Evolutionary conservation across 2,329 filamentous ascomycete genomes (phyloP).

Genomic region (Pseudomassariella vexata): DNA sequence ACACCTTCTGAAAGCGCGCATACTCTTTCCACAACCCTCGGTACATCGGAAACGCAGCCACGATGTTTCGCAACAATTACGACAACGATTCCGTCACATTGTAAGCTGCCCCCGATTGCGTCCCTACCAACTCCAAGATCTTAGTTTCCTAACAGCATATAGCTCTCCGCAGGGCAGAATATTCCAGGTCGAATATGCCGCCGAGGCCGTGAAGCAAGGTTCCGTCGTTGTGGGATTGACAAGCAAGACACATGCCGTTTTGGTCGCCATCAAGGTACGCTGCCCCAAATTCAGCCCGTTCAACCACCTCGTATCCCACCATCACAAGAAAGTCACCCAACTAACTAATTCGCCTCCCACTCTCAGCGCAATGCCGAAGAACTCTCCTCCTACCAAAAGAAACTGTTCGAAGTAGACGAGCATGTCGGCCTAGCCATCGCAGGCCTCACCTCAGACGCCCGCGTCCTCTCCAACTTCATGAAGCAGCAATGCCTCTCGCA

Average conservation of each 20-base stretch:
- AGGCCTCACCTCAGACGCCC: slow-evolving; percentile 93
- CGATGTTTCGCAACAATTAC: slow-evolving; percentile 99
- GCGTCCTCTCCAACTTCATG: slow-evolving; percentile 99
- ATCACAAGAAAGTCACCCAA: not conserved
- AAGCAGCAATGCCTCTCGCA: slow-evolving; percentile 97
- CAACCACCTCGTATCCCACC: slow-evolving; percentile 2
- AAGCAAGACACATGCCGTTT: slow-evolving; percentile 95
- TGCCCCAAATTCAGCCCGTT: not conserved
- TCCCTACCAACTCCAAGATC: slow-evolving; percentile 8
- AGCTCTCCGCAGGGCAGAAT: slow-evolving; percentile 98
- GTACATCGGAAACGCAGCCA: no score
- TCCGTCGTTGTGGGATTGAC: slow-evolving; percentile 95
- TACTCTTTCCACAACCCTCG: no score
- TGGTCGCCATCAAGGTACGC: slow-evolving; percentile 89
- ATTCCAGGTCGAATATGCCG: slow-evolving; percentile 99
- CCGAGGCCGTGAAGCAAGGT: slow-evolving; percentile 97
- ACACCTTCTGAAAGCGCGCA: no score
- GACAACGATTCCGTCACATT: slow-evolving; percentile 99
- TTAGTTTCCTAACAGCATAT: slow-evolving; percentile 16
- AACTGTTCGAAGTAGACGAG: slow-evolving; percentile 93
- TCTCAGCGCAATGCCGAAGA: slow-evolving; percentile 93
- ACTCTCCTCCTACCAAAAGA: slow-evolving; percentile 99
- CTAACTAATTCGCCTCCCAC: slow-evolving; percentile 5
- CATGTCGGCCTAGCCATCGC: slow-evolving; percentile 95
- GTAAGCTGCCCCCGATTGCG: slow-evolving; percentile 47